Evolutionary conservation across 1,139 yeast species (phyloP).

Genomic region (Arxiozyma slooffiae): DNA sequence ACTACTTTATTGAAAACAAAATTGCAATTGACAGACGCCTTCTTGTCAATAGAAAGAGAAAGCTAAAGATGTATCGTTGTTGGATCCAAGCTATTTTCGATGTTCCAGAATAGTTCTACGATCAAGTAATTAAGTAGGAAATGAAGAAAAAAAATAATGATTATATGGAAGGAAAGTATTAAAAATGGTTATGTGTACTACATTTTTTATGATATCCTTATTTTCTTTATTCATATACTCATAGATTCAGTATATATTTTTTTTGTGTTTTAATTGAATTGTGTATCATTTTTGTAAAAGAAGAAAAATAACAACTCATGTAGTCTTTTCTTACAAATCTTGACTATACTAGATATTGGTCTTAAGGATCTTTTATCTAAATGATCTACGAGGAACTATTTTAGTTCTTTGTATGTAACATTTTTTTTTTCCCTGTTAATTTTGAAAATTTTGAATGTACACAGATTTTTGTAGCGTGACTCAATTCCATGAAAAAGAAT

Average conservation of each 20-base stretch:
- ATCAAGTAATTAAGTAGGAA: neutral
- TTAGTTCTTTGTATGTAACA: neutral
- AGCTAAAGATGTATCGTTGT: conserved; percentile 88
- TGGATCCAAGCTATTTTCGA: conserved; percentile 92
- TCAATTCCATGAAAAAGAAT: neutral
- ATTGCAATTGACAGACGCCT: conserved; percentile 87
- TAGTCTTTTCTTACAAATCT: neutral
- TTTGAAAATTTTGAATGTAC: neutral
- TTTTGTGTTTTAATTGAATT: neutral
- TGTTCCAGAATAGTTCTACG: conserved; percentile 26
- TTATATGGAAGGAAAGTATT: neutral
- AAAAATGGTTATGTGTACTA: neutral
- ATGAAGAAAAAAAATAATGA: neutral
- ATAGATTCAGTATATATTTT: too few relatives aligned
- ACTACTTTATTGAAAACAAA: conserved; percentile 52
- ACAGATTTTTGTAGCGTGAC: neutral
- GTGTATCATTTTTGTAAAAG: too few relatives aligned
- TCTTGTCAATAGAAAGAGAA: conserved; percentile 83
- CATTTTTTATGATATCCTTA: neutral
- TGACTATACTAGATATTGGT: too few relatives aligned
- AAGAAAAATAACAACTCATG: too few relatives aligned
- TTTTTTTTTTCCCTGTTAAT: neutral
- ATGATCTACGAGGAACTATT: neutral
- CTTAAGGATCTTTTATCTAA: too few relatives aligned
- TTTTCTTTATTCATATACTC: neutral